Evolutionary conservation across 352 stramenopile species (phyloP).

Genomic region (Thalassiosira hispida): DNA sequence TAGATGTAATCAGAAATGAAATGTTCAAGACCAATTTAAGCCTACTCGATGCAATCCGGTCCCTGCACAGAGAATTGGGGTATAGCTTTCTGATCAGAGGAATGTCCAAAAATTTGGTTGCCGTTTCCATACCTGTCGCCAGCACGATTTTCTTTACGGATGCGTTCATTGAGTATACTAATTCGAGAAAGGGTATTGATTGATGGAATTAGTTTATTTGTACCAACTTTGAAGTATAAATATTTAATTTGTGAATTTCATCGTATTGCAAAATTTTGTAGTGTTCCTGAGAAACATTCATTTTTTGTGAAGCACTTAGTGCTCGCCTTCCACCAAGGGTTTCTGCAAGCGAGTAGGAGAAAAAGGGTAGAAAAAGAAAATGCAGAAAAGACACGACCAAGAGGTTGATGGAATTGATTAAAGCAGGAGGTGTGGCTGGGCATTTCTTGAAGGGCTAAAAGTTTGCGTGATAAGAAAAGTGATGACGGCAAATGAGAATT

Average conservation of each 20-base stretch:
- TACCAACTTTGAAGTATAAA: not conserved
- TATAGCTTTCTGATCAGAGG: constrained; percentile 78
- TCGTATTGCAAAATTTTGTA: no score
- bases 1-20: constrained; percentile 90
- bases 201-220: constrained; percentile 1
- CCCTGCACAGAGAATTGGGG: constrained; percentile 67
- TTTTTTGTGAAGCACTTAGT: constrained; percentile 1
- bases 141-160: constrained; percentile 90
- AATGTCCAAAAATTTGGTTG: constrained; percentile 88
- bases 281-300: no score
- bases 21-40: constrained; percentile 89
- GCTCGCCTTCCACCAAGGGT: constrained; percentile 19
- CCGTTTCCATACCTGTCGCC: constrained; percentile 86
- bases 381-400: constrained; percentile 8
- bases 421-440: constrained; percentile 3
- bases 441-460: constrained; percentile 7
- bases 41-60: constrained; percentile 62
- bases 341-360: not conserved
- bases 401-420: constrained; percentile 14
- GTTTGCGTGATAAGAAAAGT: constrained; percentile 6
- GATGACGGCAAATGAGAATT: not conserved
- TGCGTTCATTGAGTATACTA: constrained; percentile 73
- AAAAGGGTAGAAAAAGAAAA: constrained; percentile 18
- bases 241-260: no score
- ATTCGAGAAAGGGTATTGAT: constrained; percentile 14